Percentiles rank a stretch among this genome's conserved stretches.
phyloP scores from a whole-genome alignment of 2,329 filamentous ascomycete genomes.

The Fusarium tuaranense region DNA sequence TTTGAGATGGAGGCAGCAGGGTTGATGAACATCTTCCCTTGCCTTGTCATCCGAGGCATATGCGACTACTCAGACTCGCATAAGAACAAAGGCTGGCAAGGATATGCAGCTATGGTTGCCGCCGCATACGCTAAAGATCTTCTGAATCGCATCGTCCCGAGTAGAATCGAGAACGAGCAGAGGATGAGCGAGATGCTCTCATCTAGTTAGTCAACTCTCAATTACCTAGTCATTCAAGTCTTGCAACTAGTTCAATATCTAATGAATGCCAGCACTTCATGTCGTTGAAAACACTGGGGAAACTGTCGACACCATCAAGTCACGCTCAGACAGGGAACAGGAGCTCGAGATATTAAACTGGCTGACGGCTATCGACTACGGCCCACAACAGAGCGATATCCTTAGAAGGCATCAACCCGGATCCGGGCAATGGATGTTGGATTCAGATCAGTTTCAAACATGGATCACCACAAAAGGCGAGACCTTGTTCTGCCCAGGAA shows the following conservation, averaged over 20 bases:
- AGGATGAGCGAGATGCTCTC: too few species aligned
- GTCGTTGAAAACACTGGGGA: neutral
- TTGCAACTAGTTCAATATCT: too few species aligned
- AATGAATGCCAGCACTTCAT: neutral
- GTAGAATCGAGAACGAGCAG: neutral
- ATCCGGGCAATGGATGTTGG: neutral
- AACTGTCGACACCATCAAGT: rapidly evolving
- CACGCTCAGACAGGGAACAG: neutral
- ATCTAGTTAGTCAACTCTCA: too few species aligned
- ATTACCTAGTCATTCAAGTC: too few species aligned
- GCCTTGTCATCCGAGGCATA: neutral
- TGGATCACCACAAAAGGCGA: neutral
- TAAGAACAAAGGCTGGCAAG: neutral
- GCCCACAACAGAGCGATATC: neutral
- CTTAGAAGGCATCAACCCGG: neutral
- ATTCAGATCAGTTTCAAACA: neutral
- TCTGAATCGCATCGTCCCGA: neutral
- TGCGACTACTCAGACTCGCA: neutral
- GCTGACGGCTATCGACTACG: neutral
- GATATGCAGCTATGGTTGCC: neutral
- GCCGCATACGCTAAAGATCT: neutral
- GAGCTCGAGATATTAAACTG: neutral
- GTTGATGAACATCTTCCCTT: neutral
- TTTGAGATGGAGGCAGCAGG: neutral
- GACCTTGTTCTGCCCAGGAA: neutral